Base-by-base conservation (phyloP, 495 filamentous ascomycete species). In the Gamarada debralockiae region DNA sequence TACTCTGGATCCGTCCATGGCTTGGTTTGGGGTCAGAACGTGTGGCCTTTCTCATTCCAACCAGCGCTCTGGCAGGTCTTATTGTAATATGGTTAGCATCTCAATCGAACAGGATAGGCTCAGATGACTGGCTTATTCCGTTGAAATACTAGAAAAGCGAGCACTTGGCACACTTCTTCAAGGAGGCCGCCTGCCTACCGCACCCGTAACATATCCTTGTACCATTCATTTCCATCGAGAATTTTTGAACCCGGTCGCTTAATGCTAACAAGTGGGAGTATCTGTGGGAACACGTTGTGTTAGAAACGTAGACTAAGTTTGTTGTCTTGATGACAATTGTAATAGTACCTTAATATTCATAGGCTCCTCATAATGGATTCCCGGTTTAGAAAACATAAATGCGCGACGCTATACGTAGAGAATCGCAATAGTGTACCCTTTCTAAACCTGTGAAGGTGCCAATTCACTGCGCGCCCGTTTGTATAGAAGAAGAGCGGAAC, bases 31-130 rank as follows among this genome's bases (percentile, higher is more conserved):
- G n/a, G n/a, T n/a, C n/a, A n/a, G n/a, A n/a, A n/a, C n/a, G n/a
- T 66, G 47, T 69, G 65, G 29, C 63, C 63, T 52, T 61, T 61
- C 48, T 66, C 61, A 25, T 60, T 64, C 66, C 63, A 69, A 34
- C 60, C 63, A 55, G 55, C 54, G 36, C 15, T 46, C 46, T 69
- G 66, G 14, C 55, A 57, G 53, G 49, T 31, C 36, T 51, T 41
- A 51, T 41, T 24, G 52, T 59, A 64, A 23, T 39, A 27, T 56
- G 55, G 40, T 57, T 56, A 53, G 58, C 50, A 60, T 38, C 33
- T 48, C 43, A 54, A 47, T 61, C 29, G 47, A 48, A 48, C 23
- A 34, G 23, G 45, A 48, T 5, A 18, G 18, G 8, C 17, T 27
- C 40, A 25, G 44, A 41, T 20, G 33, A n/a, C 8, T 17, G 13